Conservation (phyloP, 345 rosid species). For the Acer yangbiense region DNA sequence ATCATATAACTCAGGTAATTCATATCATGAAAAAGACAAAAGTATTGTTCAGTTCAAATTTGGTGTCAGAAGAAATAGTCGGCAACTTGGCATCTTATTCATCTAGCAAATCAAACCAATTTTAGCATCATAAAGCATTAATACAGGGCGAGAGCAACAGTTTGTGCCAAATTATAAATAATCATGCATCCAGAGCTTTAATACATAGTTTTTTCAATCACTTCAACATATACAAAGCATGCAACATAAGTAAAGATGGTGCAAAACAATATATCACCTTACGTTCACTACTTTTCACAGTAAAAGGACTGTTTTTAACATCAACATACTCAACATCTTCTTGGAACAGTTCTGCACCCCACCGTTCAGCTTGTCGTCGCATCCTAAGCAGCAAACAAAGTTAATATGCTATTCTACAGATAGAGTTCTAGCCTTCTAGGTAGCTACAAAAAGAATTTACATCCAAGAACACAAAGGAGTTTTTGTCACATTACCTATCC, state of each 20-base stretch:
- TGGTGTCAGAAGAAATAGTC: neutral
- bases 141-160: neutral
- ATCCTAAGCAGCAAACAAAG: conserved; percentile 50
- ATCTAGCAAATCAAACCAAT: neutral
- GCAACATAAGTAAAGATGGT: conserved; percentile 1
- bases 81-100: neutral
- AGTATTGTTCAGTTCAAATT: neutral
- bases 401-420: conserved; percentile 10
- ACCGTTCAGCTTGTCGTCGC: conserved; percentile 93
- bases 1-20: conserved; percentile 1
- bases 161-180: neutral
- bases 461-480: neutral
- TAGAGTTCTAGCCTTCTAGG: neutral
- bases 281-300: conserved; percentile 77
- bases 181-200: neutral
- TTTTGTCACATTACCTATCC: conserved; percentile 62
- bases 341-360: conserved; percentile 95
- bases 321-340: conserved; percentile 89
- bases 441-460: neutral
- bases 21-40: neutral
- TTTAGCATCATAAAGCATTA: neutral
- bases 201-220: neutral
- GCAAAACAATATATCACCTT: conserved; percentile 58
- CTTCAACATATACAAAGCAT: neutral
- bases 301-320: conserved; percentile 72